A percentile compares a stretch with the other conserved stretches of the same genome.
phyloP scores from a whole-genome alignment of 148 eudicot genomes.

The Oxyria digyna region DNA sequence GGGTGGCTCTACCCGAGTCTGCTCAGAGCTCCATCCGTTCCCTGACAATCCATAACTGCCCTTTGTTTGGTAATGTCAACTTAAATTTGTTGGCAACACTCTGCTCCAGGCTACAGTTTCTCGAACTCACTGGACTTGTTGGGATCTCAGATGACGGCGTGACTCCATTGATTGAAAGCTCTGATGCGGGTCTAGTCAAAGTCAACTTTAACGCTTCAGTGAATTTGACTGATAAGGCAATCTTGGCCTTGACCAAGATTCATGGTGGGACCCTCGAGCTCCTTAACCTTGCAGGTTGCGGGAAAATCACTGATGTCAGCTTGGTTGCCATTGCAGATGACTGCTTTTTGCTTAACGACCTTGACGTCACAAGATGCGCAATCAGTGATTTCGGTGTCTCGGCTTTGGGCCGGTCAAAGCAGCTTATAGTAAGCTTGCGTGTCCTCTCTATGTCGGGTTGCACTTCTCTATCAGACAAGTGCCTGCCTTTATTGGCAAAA shows the following conservation, averaged over 20 bases:
- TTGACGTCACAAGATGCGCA: constrained; percentile 51
- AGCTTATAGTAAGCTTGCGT: constrained; percentile 30
- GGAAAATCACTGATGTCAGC: constrained; percentile 49
- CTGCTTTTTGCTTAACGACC: constrained; percentile 48
- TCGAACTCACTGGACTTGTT: constrained; percentile 46
- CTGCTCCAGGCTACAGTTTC: constrained; percentile 44
- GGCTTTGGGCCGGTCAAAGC: constrained; percentile 44
- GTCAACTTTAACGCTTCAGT: constrained; percentile 49
- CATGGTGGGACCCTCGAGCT: constrained; percentile 65
- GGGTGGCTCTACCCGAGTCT: constrained; percentile 22
- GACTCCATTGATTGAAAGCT: constrained; percentile 39
- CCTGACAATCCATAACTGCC: constrained; percentile 58
- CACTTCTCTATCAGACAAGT: constrained; percentile 42
- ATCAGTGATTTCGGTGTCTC: constrained; percentile 58
- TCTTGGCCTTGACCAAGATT: constrained; percentile 31
- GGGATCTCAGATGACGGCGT: constrained; percentile 61
- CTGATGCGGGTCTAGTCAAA: constrained; percentile 34
- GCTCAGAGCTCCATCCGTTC: constrained; percentile 39
- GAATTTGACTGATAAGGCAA: constrained; percentile 51
- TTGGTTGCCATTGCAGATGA: constrained; percentile 42
- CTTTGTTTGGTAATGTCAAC: constrained; percentile 54
- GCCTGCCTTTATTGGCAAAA: constrained; percentile 40
- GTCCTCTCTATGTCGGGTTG: constrained; percentile 55
- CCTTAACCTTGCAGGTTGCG: constrained; percentile 67
- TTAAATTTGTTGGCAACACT: constrained; percentile 46